These are phyloP conservation scores for Calonectria hongkongensis DNA, from an alignment of 2,329 filamentous ascomycete genomes.

Conservation along the genomic window DNA sequence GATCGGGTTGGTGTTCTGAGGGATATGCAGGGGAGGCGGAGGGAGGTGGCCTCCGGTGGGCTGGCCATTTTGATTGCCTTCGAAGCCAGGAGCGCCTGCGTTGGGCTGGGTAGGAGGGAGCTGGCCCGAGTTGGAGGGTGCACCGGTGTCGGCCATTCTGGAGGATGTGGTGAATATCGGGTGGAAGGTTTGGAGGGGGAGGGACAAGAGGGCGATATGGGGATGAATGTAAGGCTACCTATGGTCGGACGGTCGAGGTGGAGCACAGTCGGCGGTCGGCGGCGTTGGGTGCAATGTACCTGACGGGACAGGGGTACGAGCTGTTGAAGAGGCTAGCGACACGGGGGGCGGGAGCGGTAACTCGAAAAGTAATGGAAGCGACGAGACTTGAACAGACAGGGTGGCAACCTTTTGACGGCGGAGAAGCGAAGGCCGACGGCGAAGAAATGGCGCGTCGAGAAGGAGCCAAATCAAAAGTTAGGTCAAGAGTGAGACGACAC, in stretches of 20 bases:
- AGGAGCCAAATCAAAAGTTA: constrained; percentile 4
- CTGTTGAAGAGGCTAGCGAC: constrained; percentile 41
- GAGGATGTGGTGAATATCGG: constrained; percentile 45
- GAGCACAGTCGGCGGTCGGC: constrained; percentile 54
- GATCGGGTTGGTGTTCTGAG: constrained; percentile 96
- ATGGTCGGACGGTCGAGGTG: constrained; percentile 54
- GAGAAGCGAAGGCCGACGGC: not conserved
- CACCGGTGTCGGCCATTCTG: constrained; percentile 86
- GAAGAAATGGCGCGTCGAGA: constrained; percentile 22
- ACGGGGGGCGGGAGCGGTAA: constrained; percentile 33
- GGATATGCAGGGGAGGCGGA: constrained; percentile 93
- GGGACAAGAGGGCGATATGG: constrained; percentile 46
- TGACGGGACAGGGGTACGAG: constrained; percentile 50
- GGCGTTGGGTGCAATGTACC: constrained; percentile 54
- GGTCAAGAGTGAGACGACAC: constrained; percentile 11
- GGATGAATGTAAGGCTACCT: constrained; percentile 53
- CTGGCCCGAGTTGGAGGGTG: constrained; percentile 77
- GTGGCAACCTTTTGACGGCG: constrained; percentile 15
- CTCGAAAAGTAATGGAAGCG: constrained; percentile 28
- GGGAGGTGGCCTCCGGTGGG: constrained; percentile 86
- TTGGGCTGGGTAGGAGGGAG: constrained; percentile 82
- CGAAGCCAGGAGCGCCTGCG: constrained; percentile 84
- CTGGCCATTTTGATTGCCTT: constrained; percentile 82
- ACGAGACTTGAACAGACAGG: constrained; percentile 39
- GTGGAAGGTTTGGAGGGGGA: constrained; percentile 44